phyloP scores from a whole-genome alignment of 2,329 filamentous ascomycete genomes.

The Neofusicoccum ribis region DNA sequence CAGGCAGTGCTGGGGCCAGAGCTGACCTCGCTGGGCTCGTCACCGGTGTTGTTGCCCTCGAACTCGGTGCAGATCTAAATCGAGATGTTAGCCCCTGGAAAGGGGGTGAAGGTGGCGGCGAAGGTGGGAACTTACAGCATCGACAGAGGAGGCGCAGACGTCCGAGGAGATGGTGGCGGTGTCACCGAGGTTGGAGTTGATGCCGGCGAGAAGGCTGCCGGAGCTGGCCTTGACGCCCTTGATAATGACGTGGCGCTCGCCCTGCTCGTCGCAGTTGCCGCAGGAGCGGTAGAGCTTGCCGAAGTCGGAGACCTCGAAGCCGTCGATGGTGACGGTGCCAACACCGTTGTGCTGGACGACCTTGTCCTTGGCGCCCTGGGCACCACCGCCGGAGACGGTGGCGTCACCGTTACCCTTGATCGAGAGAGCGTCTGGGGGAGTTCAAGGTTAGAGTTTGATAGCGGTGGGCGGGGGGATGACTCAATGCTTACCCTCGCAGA shows the following conservation, averaged over 20 bases:
- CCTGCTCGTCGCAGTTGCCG: conserved; percentile 48
- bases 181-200: conserved; percentile 46
- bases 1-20: conserved; percentile 34
- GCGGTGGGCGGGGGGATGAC: conserved; percentile 43
- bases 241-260: conserved; percentile 40
- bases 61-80: conserved; percentile 37
- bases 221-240: conserved; percentile 4
- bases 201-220: conserved; percentile 21
- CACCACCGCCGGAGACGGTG: conserved; percentile 32
- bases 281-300: conserved; percentile 30
- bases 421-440: conserved; percentile 44
- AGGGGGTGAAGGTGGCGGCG: no score
- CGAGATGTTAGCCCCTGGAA: background rate
- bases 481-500: conserved; percentile 37
- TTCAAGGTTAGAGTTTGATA: conserved; percentile 50
- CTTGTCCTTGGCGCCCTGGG: conserved; percentile 31
- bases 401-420: conserved; percentile 26
- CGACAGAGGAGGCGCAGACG: conserved; percentile 31
- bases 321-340: conserved; percentile 34
- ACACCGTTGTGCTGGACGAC: conserved; percentile 37
- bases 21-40: conserved; percentile 33
- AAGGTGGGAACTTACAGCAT: conserved; percentile 32
- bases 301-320: conserved; percentile 31
- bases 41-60: conserved; percentile 34
- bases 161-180: conserved; percentile 24